phyloP scores from a whole-genome alignment of 2,329 filamentous ascomycete species.

The Hymenoscyphus infarciens region DNA sequence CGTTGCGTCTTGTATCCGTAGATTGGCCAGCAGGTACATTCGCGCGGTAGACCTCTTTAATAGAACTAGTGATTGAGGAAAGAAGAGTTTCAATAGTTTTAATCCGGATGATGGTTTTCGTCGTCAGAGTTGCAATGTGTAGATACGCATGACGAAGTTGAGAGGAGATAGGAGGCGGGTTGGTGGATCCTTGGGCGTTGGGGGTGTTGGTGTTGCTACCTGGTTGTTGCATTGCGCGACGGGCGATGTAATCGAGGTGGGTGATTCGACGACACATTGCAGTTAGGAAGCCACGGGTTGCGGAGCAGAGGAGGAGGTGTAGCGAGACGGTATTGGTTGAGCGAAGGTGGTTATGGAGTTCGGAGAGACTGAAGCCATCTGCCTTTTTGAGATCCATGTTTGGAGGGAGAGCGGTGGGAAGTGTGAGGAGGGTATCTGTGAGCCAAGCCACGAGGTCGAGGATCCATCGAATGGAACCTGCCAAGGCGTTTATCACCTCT shows the following conservation, averaged over 20 bases:
- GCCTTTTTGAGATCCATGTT: conserved; percentile 44
- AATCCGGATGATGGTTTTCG: conserved; percentile 28
- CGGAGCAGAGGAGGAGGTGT: conserved; percentile 67
- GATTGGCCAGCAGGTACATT: conserved; percentile 20
- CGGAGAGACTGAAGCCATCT: conserved; percentile 42
- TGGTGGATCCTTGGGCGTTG: conserved; percentile 8
- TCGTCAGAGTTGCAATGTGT: conserved; percentile 33
- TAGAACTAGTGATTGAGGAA: conserved; percentile 24
- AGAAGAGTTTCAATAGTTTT: conserved; percentile 34
- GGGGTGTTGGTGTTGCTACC: conserved; percentile 12
- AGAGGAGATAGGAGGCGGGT: conserved; percentile 18
- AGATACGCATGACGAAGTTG: conserved; percentile 31
- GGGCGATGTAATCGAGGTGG: conserved; percentile 47
- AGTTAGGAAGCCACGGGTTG: conserved; percentile 68
- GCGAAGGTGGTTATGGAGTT: conserved; percentile 51
- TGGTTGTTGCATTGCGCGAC: conserved; percentile 29
- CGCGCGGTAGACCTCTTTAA: conserved; percentile 31
- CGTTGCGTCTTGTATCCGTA: conserved; percentile 29
- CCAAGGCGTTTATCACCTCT: conserved; percentile 70
- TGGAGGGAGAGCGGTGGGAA: conserved; percentile 47
- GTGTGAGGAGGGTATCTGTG: conserved; percentile 54
- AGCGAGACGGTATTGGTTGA: conserved; percentile 55
- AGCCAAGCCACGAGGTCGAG: conserved; percentile 66
- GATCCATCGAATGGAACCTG: conserved; percentile 75
- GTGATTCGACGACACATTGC: conserved; percentile 63